Percentiles rank a stretch among this genome's conserved stretches.
These are phyloP conservation scores for Austroboletus olivaceoglutinosus DNA, from an alignment of 1,284 basidiomycete species.

Conservation along the genomic window DNA sequence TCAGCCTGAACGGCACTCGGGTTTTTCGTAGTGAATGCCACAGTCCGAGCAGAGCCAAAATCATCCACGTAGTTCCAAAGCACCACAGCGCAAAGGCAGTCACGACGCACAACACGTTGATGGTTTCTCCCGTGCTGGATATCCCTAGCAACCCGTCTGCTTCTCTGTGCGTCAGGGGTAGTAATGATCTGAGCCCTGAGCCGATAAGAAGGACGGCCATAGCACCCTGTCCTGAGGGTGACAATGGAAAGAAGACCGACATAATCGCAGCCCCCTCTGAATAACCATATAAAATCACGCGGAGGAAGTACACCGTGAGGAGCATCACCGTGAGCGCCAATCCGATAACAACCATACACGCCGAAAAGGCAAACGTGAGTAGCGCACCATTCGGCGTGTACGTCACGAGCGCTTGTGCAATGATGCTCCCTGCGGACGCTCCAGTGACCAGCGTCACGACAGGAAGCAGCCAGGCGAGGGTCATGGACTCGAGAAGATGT, in stretches of 20 bases:
- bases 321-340: slow-evolving; percentile 56
- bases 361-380: slow-evolving; percentile 50
- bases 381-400: slow-evolving; percentile 51
- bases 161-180: slow-evolving; percentile 32
- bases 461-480: slow-evolving; percentile 68
- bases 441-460: slow-evolving; percentile 71
- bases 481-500: slow-evolving; percentile 56
- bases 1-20: slow-evolving; percentile 45
- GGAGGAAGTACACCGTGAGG: slow-evolving; percentile 49
- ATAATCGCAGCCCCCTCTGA: slow-evolving; percentile 49
- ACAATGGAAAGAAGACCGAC: slow-evolving; percentile 59
- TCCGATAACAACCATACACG: slow-evolving; percentile 58
- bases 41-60: slow-evolving; percentile 48
- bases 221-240: slow-evolving; percentile 61
- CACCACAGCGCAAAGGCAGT: slow-evolving; percentile 53
- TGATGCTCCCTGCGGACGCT: slow-evolving; percentile 60
- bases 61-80: slow-evolving; percentile 53
- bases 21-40: slow-evolving; percentile 38
- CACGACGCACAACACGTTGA: slow-evolving; percentile 46
- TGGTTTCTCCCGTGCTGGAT: slow-evolving; percentile 36
- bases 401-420: slow-evolving; percentile 48
- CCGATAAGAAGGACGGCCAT: slow-evolving; percentile 47
- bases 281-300: slow-evolving; percentile 48
- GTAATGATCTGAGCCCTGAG: slow-evolving; percentile 38
- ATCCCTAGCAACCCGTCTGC: slow-evolving; percentile 27